These are phyloP conservation scores for Epichloe uncinata DNA, from an alignment of 2,329 filamentous ascomycete species.

Conservation along the genomic window DNA sequence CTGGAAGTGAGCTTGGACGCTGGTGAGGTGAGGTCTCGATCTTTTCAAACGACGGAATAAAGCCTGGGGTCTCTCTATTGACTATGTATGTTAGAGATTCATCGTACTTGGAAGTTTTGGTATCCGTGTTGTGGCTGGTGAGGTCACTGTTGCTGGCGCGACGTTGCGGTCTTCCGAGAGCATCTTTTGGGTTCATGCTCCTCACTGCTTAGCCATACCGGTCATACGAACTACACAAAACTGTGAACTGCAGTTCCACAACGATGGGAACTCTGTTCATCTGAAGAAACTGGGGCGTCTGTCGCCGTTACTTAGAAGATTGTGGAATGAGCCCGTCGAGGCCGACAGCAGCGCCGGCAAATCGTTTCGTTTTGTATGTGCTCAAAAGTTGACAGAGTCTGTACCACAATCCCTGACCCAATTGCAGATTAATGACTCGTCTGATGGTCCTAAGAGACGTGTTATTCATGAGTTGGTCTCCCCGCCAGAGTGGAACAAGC, in stretches of 20 bases:
- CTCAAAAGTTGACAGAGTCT: conserved; percentile 3
- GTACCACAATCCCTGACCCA: conserved; percentile 7
- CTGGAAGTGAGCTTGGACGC: conserved; percentile 30
- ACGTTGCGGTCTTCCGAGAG: conserved; percentile 36
- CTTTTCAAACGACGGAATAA: background rate
- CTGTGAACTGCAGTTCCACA: conserved; percentile 39
- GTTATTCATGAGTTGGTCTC: conserved; percentile 41
- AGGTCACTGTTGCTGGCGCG: conserved; percentile 52
- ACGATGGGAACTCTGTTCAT: conserved; percentile 34
- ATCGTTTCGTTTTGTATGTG: conserved; percentile 38
- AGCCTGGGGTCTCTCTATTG: conserved; percentile 8
- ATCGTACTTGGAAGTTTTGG: conserved; percentile 56
- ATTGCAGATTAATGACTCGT: conserved; percentile 37
- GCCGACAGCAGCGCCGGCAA: conserved; percentile 10
- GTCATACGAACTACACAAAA: conserved; percentile 43
- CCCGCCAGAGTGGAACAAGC: conserved; percentile 48
- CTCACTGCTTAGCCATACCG: conserved; percentile 56
- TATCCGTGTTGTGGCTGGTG: conserved; percentile 46
- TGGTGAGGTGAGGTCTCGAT: conserved; percentile 31
- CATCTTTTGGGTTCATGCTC: conserved; percentile 47
- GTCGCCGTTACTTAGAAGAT: conserved; percentile 51
- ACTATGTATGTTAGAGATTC: conserved; percentile 34
- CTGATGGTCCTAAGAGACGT: conserved; percentile 35
- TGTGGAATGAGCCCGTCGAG: conserved; percentile 44
- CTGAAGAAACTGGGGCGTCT: conserved; percentile 43